Percentiles rank a stretch among this genome's conserved stretches.
These are phyloP conservation scores for Boletus tomentosulus DNA, from an alignment of 768 basidiomycete species.

Conservation along the genomic window DNA sequence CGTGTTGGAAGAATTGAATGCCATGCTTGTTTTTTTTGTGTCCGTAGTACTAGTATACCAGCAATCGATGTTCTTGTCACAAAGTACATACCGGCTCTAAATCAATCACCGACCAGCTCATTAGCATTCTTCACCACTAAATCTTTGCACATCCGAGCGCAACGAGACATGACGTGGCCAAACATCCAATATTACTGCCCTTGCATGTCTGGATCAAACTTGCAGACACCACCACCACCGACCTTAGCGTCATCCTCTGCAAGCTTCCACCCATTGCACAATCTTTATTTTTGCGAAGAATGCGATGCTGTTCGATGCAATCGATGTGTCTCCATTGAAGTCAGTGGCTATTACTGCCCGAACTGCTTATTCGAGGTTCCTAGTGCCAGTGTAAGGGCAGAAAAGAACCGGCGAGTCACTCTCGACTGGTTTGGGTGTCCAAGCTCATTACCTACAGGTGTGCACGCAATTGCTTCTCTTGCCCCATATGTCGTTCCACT, in stretches of 20 bases:
- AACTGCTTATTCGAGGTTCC: slow-evolving; percentile 99
- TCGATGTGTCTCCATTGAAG: slow-evolving; percentile 87
- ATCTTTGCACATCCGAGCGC: too few relatives aligned
- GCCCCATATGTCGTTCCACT: slow-evolving; percentile 89
- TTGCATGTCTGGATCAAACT: slow-evolving; percentile 51
- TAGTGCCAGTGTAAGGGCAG: slow-evolving; percentile 94
- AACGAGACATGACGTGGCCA: slow-evolving; percentile 34
- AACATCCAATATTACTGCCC: slow-evolving; percentile 66
- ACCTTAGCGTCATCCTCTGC: slow-evolving; percentile 73
- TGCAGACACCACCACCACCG: slow-evolving; percentile 59
- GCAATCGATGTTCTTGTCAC: too few relatives aligned
- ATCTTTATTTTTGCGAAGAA: slow-evolving; percentile 96
- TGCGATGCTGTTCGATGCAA: slow-evolving; percentile 95
- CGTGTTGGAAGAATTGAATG: not conserved
- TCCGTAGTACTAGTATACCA: too few relatives aligned
- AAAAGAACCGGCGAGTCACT: slow-evolving; percentile 80
- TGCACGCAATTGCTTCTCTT: slow-evolving; percentile 95
- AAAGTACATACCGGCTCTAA: too few relatives aligned
- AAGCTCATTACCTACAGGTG: slow-evolving; percentile 53
- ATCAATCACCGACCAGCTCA: not conserved
- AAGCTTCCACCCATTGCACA: slow-evolving; percentile 78
- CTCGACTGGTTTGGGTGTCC: not conserved
- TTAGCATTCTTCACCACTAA: not conserved
- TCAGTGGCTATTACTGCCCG: slow-evolving; percentile 96
- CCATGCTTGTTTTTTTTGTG: not conserved